Percentiles rank a stretch among this genome's conserved stretches.
Conservation (phyloP, 352 stramenopile species). For the Globisporangium sylvaticum region DNA sequence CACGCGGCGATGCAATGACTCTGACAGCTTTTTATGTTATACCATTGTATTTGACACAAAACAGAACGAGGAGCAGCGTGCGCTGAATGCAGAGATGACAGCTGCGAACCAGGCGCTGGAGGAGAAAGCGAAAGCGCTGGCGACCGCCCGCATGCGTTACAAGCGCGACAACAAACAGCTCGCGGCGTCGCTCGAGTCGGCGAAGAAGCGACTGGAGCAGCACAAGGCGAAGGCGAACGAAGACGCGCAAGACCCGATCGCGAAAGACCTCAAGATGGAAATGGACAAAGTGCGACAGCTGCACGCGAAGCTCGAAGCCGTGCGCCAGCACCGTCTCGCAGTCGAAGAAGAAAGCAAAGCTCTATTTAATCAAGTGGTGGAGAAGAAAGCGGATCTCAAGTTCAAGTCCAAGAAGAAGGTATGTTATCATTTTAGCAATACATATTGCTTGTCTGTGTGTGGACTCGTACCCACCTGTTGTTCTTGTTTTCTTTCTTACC, state of each 20-base stretch:
- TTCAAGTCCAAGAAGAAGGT: slow-evolving; percentile 87
- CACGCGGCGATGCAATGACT: background rate
- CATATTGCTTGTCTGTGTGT: background rate
- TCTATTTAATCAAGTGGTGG: slow-evolving; percentile 86
- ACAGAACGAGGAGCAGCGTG: slow-evolving; percentile 86
- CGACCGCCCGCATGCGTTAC: slow-evolving; percentile 85
- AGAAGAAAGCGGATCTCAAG: slow-evolving; percentile 87
- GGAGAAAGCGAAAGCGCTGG: slow-evolving; percentile 84
- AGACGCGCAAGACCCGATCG: slow-evolving; percentile 68
- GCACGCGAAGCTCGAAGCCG: slow-evolving; percentile 79
- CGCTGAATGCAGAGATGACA: slow-evolving; percentile 78
- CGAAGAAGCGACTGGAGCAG: slow-evolving; percentile 79
- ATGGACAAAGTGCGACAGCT: slow-evolving; percentile 85
- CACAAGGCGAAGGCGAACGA: slow-evolving; percentile 75
- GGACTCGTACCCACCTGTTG: background rate
- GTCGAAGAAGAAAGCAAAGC: slow-evolving; percentile 88
- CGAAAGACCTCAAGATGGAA: slow-evolving; percentile 78
- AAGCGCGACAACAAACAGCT: slow-evolving; percentile 87
- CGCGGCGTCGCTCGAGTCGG: slow-evolving; percentile 64
- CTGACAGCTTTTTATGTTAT: background rate
- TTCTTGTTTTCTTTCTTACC: background rate
- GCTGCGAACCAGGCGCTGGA: slow-evolving; percentile 83
- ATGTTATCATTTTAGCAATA: background rate
- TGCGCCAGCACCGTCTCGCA: slow-evolving; percentile 80
- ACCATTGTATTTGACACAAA: background rate